These are phyloP conservation scores for Porcisia hertigi DNA, from an alignment of 208 protist genomes.

Conservation along the genomic window DNA sequence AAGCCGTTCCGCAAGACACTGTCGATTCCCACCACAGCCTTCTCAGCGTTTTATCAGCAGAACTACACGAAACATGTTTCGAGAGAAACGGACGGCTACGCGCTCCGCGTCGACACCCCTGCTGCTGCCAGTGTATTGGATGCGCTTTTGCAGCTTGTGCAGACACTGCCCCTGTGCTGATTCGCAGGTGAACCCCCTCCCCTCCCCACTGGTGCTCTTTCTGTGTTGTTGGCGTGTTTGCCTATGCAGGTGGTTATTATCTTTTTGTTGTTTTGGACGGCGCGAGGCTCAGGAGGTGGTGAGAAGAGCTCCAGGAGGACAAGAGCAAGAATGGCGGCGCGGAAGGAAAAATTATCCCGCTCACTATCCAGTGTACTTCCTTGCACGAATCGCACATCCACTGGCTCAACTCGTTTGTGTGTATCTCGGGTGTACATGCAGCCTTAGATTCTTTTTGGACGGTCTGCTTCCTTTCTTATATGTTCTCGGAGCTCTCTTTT, in stretches of 20 bases:
- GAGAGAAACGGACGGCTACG: constrained; percentile 7
- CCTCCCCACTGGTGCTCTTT: neutral
- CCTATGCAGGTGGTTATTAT: no score
- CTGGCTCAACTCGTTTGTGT: no score
- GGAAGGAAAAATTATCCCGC: neutral
- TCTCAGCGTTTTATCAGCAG: constrained; percentile 31
- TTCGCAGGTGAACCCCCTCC: neutral
- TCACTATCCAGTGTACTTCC: no score
- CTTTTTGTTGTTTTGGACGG: no score
- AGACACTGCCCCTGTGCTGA: constrained; percentile 13
- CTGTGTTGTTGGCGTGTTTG: neutral
- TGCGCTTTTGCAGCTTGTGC: constrained; percentile 7
- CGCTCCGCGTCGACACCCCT: neutral
- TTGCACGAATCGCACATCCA: no score
- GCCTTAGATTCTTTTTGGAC: neutral
- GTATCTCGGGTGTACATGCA: no score
- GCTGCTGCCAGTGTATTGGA: constrained; percentile 8
- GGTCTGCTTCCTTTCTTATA: neutral
- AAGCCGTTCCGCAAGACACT: constrained; percentile 17
- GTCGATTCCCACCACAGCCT: constrained; percentile 31
- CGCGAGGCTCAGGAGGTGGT: no score
- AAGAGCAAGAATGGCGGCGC: no score
- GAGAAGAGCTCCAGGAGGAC: neutral
- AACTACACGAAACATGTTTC: constrained; percentile 12
- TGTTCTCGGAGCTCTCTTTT: neutral